These are phyloP conservation scores for Neofusicoccum cordaticola DNA, from an alignment of 2,329 filamentous ascomycete genomes.

Conservation along the genomic window DNA sequence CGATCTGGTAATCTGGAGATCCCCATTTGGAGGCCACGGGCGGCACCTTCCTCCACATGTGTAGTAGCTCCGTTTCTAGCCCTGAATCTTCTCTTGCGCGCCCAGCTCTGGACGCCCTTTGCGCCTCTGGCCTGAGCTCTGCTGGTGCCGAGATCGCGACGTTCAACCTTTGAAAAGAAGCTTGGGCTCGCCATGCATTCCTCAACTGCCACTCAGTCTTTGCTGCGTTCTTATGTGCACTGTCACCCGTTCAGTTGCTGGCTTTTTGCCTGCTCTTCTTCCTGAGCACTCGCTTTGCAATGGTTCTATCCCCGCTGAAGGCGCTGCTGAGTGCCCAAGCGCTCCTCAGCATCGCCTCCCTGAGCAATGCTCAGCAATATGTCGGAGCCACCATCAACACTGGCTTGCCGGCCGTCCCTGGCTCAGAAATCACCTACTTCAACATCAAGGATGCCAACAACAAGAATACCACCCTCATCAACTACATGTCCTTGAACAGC, in stretches of 20 bases:
- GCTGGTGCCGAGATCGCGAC: too few species aligned
- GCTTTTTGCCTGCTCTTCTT: background rate
- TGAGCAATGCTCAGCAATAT: conserved; percentile 15
- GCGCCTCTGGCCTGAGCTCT: too few species aligned
- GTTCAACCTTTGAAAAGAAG: background rate
- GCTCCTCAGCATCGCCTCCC: background rate
- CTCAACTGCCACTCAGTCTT: too few species aligned
- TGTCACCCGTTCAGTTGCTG: background rate
- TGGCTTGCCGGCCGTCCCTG: conserved; percentile 9
- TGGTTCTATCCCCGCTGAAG: background rate
- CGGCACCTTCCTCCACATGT: too few species aligned
- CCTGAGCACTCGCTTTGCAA: background rate
- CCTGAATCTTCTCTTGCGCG: too few species aligned
- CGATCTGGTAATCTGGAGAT: too few species aligned
- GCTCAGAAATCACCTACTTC: conserved; percentile 16
- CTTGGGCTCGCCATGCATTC: background rate
- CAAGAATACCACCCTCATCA: conserved; percentile 16
- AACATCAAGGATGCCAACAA: conserved; percentile 15
- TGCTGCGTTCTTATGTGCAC: background rate
- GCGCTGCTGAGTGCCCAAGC: background rate
- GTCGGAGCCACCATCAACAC: conserved; percentile 5
- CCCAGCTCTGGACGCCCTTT: too few species aligned
- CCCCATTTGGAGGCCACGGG: too few species aligned
- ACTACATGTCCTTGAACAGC: conserved; percentile 16
- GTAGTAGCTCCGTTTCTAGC: too few species aligned